Evolutionary conservation across 129 eudicot genomes (phyloP), one percentile per base, ranked within the genome.

Genomic region (Saposhnikovia divaricata): DNA sequence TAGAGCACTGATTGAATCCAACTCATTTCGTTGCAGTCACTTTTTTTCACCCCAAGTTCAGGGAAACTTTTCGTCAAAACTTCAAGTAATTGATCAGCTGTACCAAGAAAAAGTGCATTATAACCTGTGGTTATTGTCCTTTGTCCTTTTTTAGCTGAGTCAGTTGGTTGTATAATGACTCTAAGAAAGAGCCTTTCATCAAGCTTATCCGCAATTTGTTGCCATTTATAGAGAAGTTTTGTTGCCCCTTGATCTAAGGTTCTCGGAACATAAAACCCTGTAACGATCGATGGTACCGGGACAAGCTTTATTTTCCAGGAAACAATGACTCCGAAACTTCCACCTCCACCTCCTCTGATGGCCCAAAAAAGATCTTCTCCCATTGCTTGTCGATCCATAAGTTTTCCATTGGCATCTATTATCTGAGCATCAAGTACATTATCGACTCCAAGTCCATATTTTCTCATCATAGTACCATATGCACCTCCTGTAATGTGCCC

Each of bases 341-440:
- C 97, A 10, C 94, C 97, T 9, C 94, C 97, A 3, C 87, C 97
- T 7, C 97, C 97, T 37, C 91, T 80, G 18, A 92, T 81, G 8
- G 97, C 97, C 97, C 95, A 92, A 79, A 92, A 92, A 3, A 89
- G 86, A 76, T 92, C 97, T 70, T 92, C 97, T 6, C 97, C 97
- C 97, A 89, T 92, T 3, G 95, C 81, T 46, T 76, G 82, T 59
- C 94, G 84, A 48, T 92, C 91, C 16, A 89, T 83, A 13, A 92
- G 75, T 9, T 74, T 78, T 0, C 97, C 97, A 2, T 74, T 78
- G 0, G 87, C 87, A 43, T 92, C 91, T 5, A 92, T 87, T 27
- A 92, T 85, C 66, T 87, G 84, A 0, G 92, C 92, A 65, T 89
- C 97, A 13, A 92, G 72, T 31, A 88, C 92, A 51, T 92, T 92